Evolutionary conservation across 139 green algal species (phyloP).

Genomic region (Volvox africanus): DNA sequence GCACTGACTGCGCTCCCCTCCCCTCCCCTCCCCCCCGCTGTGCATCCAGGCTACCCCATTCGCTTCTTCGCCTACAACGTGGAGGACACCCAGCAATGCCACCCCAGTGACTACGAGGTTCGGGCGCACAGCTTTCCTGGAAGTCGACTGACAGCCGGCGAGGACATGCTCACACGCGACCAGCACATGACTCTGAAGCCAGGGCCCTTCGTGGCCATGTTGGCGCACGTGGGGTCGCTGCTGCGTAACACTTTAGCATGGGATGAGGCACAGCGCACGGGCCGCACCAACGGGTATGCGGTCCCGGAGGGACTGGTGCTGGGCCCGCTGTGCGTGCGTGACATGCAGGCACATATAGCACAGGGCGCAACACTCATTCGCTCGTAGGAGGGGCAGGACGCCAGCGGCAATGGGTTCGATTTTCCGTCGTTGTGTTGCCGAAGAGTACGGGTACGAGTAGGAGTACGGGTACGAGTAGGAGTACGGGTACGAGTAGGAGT

Average conservation of each 20-base stretch:
- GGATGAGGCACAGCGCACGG: not conserved
- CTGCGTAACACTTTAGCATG: not conserved
- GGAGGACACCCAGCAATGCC: constrained; percentile 22
- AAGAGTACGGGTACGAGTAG: too few species aligned
- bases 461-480: too few species aligned
- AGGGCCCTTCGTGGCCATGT: not conserved
- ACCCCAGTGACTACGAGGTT: constrained; percentile 32
- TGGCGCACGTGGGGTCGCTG: constrained; percentile 8
- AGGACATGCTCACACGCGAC: constrained; percentile 4
- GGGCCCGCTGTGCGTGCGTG: not conserved
- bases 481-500: too few species aligned
- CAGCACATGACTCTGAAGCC: constrained; percentile 13
- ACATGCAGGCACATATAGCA: not conserved
- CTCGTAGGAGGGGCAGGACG: not conserved
- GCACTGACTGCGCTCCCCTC: not conserved
- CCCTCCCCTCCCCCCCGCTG: not conserved
- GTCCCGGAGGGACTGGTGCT: not conserved
- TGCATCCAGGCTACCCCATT: not conserved
- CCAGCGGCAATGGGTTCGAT: too few species aligned
- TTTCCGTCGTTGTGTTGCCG: too few species aligned
- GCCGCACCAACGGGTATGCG: not conserved
- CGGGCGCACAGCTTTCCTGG: not conserved
- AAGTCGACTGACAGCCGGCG: not conserved
- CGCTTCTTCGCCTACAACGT: constrained; percentile 32
- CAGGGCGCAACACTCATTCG: not conserved